phyloP scores from a whole-genome alignment of 2,329 filamentous ascomycete species.

The Sporothrix sp. region DNA sequence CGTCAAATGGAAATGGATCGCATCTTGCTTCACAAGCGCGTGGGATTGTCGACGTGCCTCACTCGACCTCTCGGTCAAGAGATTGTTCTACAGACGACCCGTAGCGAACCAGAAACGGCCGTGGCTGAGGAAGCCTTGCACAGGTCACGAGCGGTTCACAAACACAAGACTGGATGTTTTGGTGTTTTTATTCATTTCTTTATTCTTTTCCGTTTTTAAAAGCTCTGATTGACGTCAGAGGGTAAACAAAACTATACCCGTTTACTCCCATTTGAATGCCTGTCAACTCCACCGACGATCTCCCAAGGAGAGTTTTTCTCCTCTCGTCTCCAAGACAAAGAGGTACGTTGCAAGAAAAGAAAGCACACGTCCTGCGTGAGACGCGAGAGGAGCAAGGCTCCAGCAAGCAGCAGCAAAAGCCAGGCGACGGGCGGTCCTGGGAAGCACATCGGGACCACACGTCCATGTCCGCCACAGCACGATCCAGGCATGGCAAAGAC shows the following conservation, averaged over 20 bases:
- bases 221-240: not conserved
- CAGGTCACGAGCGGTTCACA: too few species aligned
- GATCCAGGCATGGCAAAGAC: not conserved
- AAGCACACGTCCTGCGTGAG: conserved; percentile 4
- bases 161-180: not conserved
- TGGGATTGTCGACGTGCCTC: too few species aligned
- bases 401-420: too few species aligned
- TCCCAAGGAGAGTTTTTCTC: not conserved
- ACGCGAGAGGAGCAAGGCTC: not conserved
- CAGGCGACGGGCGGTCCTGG: too few species aligned
- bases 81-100: too few species aligned
- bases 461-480: too few species aligned
- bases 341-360: conserved; percentile 5
- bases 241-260: conserved; percentile 7
- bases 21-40: too few species aligned
- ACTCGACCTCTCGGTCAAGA: too few species aligned
- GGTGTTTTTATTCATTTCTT: conserved; percentile 10
- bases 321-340: not conserved
- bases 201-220: conserved; percentile 2
- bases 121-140: too few species aligned
- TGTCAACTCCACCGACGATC: not conserved
- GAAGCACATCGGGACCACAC: too few species aligned
- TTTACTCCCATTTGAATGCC: conserved; percentile 10
- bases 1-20: too few species aligned
- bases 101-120: too few species aligned